A percentile compares a stretch with the other conserved stretches of the same genome.
Conservation (phyloP, 2,329 filamentous ascomycete genomes). For the Hypoxylon sp. region DNA sequence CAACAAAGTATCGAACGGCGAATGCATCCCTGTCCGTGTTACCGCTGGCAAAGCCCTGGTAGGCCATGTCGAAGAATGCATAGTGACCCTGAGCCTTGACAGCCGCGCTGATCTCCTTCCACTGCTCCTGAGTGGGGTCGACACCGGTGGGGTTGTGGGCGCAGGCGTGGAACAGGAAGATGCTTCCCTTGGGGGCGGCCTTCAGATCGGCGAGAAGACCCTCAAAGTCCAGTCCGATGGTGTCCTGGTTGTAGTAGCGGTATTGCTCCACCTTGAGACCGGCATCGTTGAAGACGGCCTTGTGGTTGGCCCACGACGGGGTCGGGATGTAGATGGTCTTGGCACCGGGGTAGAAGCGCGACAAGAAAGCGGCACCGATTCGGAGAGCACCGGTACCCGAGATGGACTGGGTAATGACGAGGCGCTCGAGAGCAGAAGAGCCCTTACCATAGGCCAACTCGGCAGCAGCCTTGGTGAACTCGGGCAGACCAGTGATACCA, state of each 20-base stretch:
- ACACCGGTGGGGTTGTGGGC: constrained; percentile 98
- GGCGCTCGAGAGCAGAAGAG: constrained; percentile 77
- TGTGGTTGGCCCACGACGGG: constrained; percentile 98
- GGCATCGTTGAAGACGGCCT: constrained; percentile 92
- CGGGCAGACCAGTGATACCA: constrained; percentile 93
- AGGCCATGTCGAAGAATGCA: constrained; percentile 99
- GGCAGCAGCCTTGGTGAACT: constrained; percentile 92
- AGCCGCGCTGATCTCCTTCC: constrained; percentile 86
- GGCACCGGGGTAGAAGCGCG: constrained; percentile 87
- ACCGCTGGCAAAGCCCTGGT: constrained; percentile 96
- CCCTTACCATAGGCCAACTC: constrained; percentile 88
- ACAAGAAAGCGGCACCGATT: constrained; percentile 91
- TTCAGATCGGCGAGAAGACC: constrained; percentile 92
- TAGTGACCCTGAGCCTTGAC: constrained; percentile 89
- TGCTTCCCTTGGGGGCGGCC: constrained; percentile 83
- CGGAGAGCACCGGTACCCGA: constrained; percentile 96
- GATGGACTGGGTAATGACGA: constrained; percentile 97
- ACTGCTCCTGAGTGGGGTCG: constrained; percentile 91
- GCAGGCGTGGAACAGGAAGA: constrained; percentile 95
- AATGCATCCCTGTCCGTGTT: constrained; percentile 93
- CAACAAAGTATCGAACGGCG: constrained; percentile 90
- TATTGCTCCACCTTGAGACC: constrained; percentile 93
- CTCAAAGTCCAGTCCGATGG: constrained; percentile 96
- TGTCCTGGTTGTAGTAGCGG: constrained; percentile 99
- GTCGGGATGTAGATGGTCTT: constrained; percentile 98